Conservation (phyloP, 2,329 filamentous ascomycete species). For the Botrytis medusae region DNA sequence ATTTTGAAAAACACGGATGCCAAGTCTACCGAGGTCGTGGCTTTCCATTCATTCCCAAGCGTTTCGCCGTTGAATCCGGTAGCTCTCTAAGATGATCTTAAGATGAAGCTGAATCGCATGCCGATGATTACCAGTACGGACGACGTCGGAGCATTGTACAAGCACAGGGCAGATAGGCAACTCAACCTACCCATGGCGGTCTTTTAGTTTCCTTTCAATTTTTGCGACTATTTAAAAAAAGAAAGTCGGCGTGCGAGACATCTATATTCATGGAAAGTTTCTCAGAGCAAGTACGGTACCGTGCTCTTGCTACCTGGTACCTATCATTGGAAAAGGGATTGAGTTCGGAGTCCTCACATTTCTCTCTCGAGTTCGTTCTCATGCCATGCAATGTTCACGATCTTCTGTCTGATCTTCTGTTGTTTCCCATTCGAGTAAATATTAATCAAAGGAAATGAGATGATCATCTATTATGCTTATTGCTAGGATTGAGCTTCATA, state of each 20-base stretch:
- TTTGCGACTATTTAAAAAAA: not conserved
- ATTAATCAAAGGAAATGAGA: slow-evolving; percentile 6
- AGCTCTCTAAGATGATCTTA: not conserved
- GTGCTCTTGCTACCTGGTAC: not conserved
- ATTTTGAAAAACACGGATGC: not conserved
- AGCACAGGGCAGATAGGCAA: not conserved
- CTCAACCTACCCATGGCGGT: not conserved
- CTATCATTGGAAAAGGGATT: not conserved
- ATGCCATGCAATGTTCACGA: not conserved
- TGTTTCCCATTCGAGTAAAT: not conserved
- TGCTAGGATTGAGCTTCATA: not conserved
- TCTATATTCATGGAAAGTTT: not conserved
- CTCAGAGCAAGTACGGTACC: not conserved
- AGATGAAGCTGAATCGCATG: not conserved
- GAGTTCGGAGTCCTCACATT: not conserved
- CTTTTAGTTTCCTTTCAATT: not conserved
- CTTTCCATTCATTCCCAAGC: not conserved
- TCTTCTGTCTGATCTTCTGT: not conserved
- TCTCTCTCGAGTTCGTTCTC: not conserved
- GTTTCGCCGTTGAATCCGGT: slow-evolving; percentile 3
- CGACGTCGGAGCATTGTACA: not conserved
- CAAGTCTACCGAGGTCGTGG: not conserved
- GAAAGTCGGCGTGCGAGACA: not conserved
- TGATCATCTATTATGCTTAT: not conserved
- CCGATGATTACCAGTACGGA: slow-evolving; percentile 3